Evolutionary conservation across 176 grass and related monocot species (phyloP).

Genomic region (Dactylis glomerata): DNA sequence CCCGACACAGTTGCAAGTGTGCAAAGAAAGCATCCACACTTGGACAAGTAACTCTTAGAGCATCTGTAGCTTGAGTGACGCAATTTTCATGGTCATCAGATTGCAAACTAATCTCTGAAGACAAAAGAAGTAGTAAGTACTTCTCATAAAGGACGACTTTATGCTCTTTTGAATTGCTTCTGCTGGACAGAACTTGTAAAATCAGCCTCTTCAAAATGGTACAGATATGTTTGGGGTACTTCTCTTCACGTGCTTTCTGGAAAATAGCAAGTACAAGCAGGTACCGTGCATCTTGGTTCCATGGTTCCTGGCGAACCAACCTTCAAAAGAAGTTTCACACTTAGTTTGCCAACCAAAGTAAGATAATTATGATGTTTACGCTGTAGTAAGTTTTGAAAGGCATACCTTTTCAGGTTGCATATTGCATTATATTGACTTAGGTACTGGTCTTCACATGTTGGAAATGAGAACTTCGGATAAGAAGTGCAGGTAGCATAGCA

Average conservation of each 20-base stretch:
- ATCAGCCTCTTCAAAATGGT: conserved; percentile 58
- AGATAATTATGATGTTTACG: neutral
- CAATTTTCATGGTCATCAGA: conserved; percentile 48
- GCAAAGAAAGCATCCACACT: conserved; percentile 65
- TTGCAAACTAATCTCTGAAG: conserved; percentile 85
- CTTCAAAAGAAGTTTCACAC: conserved; percentile 28
- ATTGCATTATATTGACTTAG: conserved; percentile 41
- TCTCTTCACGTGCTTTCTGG: conserved; percentile 86
- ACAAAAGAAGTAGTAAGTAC: conserved; percentile 58
- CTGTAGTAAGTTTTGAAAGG: conserved; percentile 24
- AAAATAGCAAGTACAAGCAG: conserved; percentile 71
- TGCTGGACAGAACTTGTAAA: conserved; percentile 54
- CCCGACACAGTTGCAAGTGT: conserved; percentile 76
- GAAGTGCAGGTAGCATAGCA: conserved; percentile 64
- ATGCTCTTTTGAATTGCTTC: conserved; percentile 34
- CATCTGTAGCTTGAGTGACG: conserved; percentile 52
- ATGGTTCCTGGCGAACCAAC: conserved; percentile 85
- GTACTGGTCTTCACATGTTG: conserved; percentile 63
- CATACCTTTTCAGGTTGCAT: conserved; percentile 68
- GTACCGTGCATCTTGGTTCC: conserved; percentile 75
- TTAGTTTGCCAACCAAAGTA: conserved; percentile 22
- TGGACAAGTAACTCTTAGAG: conserved; percentile 35
- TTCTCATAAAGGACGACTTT: conserved; percentile 44
- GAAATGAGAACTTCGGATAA: conserved; percentile 77
- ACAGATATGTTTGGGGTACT: conserved; percentile 60